Conservation (phyloP, 805 yeast species). For the Suhomyces kilbournensis region DNA sequence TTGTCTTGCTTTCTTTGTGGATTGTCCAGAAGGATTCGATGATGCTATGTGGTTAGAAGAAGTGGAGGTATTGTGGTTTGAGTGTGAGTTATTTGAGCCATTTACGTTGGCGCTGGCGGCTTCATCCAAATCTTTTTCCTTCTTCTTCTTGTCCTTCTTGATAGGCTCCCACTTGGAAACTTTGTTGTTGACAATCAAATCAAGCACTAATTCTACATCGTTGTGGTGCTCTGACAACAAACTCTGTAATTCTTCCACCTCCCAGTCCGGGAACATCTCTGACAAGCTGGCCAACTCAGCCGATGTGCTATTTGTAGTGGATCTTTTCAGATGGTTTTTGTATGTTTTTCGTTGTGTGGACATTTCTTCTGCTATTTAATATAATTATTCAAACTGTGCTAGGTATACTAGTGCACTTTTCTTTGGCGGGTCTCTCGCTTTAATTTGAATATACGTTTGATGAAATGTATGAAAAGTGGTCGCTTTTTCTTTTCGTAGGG, state of each 20-base stretch:
- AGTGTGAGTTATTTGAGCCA: neutral
- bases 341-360: slow-evolving; percentile 37
- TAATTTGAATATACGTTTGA: slow-evolving; percentile 2
- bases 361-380: slow-evolving; percentile 14
- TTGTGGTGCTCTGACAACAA: slow-evolving; percentile 70
- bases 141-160: slow-evolving; percentile 57
- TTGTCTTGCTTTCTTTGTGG: neutral
- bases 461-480: neutral
- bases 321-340: slow-evolving; percentile 48
- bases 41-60: slow-evolving; percentile 5
- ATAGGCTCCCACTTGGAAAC: slow-evolving; percentile 95
- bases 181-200: slow-evolving; percentile 85
- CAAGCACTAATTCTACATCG: slow-evolving; percentile 77
- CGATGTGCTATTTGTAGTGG: slow-evolving; percentile 21
- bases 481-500: slow-evolving; percentile 6
- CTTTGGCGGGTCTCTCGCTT: slow-evolving; percentile 1
- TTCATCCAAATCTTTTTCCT: slow-evolving; percentile 13
- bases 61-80: neutral
- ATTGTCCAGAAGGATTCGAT: neutral
- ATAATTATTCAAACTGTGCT: slow-evolving; percentile 1
- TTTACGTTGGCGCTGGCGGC: slow-evolving; percentile 9
- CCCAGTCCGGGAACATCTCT: slow-evolving; percentile 96
- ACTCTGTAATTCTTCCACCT: slow-evolving; percentile 72
- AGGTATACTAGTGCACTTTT: slow-evolving; percentile 4
- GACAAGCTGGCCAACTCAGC: slow-evolving; percentile 53